Percentiles rank a stretch among this genome's conserved stretches.
These are phyloP conservation scores for Clarireedia homoeocarpa DNA, from an alignment of 2,329 filamentous ascomycete genomes.

Conservation along the genomic window DNA sequence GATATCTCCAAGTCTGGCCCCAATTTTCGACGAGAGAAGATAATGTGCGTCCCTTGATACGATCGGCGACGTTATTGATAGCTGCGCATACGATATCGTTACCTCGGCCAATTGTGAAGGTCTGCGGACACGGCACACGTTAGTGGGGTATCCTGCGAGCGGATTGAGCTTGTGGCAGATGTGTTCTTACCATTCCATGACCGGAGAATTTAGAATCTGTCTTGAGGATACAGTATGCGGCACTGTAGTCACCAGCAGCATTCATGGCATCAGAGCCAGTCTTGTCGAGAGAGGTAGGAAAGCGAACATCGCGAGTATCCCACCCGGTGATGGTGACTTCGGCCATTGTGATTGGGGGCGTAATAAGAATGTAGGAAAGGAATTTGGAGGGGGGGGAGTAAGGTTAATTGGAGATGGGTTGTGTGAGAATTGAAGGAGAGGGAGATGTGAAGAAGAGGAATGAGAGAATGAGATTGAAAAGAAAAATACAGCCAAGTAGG, in stretches of 20 bases:
- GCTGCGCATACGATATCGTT: slow-evolving; percentile 89
- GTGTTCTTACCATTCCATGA: slow-evolving; percentile 62
- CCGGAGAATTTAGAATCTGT: slow-evolving; percentile 66
- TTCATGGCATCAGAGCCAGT: slow-evolving; percentile 98
- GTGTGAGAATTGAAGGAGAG: background rate
- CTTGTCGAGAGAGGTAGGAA: slow-evolving; percentile 89
- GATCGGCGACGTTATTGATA: slow-evolving; percentile 69
- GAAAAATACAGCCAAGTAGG: background rate
- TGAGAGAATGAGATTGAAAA: background rate
- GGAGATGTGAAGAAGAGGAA: background rate
- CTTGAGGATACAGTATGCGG: slow-evolving; percentile 87
- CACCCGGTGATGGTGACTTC: slow-evolving; percentile 67
- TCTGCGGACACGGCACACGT: slow-evolving; percentile 33
- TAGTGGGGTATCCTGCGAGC: background rate
- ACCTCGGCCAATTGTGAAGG: slow-evolving; percentile 80
- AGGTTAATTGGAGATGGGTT: background rate
- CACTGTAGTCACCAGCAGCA: slow-evolving; percentile 82
- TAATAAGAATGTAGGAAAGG: background rate
- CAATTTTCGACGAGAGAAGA: slow-evolving; percentile 71
- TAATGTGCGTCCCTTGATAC: slow-evolving; percentile 67
- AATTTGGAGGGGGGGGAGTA: no score
- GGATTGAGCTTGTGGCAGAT: background rate
- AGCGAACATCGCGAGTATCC: slow-evolving; percentile 65
- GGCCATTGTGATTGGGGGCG: slow-evolving; percentile 30
- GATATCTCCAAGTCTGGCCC: slow-evolving; percentile 83